Conservation (phyloP, 2,329 filamentous ascomycete species). For the Aspergillus calidoustus region DNA sequence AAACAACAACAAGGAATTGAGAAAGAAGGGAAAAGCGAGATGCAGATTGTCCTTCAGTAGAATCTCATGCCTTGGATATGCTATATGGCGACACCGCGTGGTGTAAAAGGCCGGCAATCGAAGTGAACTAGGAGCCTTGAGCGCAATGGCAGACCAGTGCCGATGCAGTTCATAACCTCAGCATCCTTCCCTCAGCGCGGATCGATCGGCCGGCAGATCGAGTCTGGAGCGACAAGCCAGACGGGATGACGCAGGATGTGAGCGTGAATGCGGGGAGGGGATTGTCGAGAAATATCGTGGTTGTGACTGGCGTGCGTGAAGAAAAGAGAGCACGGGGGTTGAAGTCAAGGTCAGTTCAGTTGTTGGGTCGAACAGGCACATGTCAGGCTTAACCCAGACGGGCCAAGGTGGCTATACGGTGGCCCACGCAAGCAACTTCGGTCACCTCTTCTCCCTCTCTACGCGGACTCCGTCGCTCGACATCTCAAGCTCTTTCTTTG, state of each 20-base stretch:
- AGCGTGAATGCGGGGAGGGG: slow-evolving; percentile 10
- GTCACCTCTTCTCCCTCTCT: slow-evolving; percentile 11
- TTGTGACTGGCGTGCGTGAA: slow-evolving; percentile 16
- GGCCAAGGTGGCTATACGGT: slow-evolving; percentile 27
- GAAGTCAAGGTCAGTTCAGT: slow-evolving; percentile 20
- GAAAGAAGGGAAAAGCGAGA: slow-evolving; percentile 23
- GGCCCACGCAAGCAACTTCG: slow-evolving; percentile 24
- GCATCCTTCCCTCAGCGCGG: slow-evolving; percentile 36
- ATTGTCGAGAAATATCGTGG: slow-evolving; percentile 4
- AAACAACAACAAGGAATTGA: slow-evolving; percentile 24
- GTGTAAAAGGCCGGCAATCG: slow-evolving; percentile 27
- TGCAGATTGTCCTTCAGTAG: slow-evolving; percentile 25
- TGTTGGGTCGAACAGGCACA: slow-evolving; percentile 34
- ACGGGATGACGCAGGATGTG: slow-evolving; percentile 7
- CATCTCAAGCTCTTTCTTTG: background rate
- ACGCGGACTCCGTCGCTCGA: background rate
- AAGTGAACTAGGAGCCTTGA: slow-evolving; percentile 46
- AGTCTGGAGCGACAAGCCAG: slow-evolving; percentile 18
- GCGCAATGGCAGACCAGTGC: slow-evolving; percentile 46
- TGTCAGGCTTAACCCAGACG: slow-evolving; percentile 31
- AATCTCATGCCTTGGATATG: slow-evolving; percentile 36
- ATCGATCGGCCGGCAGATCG: slow-evolving; percentile 19
- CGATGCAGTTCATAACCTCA: slow-evolving; percentile 47
- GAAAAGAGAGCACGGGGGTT: slow-evolving; percentile 17
- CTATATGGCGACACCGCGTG: slow-evolving; percentile 25